A percentile compares a stretch with the other conserved stretches of the same genome.
Conservation (phyloP, 2,329 filamentous ascomycete species). For the Capronia americana region DNA sequence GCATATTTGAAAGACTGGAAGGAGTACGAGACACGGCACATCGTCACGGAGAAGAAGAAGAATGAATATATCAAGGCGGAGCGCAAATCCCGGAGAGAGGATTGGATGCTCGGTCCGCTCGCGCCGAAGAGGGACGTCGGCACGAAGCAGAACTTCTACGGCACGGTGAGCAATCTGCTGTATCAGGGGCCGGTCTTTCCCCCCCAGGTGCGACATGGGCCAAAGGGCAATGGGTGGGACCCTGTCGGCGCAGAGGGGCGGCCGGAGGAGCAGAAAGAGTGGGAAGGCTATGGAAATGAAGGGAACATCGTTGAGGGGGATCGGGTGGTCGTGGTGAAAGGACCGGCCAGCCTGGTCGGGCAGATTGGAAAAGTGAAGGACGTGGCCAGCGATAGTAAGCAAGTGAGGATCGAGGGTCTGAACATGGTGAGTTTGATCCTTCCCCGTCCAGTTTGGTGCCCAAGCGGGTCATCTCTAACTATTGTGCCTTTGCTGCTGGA, state of each 20-base stretch:
- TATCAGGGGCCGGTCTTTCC: conserved; percentile 50
- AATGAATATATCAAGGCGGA: conserved; percentile 54
- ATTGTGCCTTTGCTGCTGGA: background rate
- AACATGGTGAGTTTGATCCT: conserved; percentile 64
- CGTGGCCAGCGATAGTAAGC: conserved; percentile 62
- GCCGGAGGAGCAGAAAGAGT: conserved; percentile 49
- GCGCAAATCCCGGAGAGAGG: conserved; percentile 68
- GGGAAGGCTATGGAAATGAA: conserved; percentile 31
- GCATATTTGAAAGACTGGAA: conserved; percentile 49
- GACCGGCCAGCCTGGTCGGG: conserved; percentile 72
- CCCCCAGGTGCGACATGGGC: conserved; percentile 36
- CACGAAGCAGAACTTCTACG: conserved; percentile 63
- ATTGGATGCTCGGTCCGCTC: conserved; percentile 78
- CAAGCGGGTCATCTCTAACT: background rate
- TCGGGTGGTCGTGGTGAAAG: conserved; percentile 80
- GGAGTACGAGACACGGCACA: conserved; percentile 43
- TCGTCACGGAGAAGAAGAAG: conserved; percentile 39
- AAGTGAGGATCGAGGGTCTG: conserved; percentile 66
- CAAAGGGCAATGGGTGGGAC: conserved; percentile 39
- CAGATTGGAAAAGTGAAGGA: conserved; percentile 76
- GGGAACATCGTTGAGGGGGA: conserved; percentile 70
- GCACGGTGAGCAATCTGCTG: conserved; percentile 55
- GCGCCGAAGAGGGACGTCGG: conserved; percentile 78
- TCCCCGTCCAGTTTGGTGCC: background rate
- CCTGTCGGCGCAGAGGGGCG: conserved; percentile 38